Conservation (phyloP, 2,329 filamentous ascomycete genomes). For the Paraconiothyrium brasiliense region DNA sequence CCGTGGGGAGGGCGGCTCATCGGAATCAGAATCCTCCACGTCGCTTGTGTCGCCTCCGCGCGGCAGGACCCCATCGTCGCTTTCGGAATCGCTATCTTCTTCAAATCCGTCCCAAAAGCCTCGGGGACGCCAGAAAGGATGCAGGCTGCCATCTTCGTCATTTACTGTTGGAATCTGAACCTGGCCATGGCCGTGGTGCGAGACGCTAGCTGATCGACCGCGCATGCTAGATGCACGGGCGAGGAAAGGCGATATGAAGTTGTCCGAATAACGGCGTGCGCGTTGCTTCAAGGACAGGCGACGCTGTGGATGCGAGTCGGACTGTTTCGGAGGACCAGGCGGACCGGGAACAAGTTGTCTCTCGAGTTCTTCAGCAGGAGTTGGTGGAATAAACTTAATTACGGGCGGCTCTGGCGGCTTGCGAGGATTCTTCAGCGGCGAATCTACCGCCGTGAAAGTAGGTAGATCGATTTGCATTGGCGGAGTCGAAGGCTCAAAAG, state of each 20-base stretch:
- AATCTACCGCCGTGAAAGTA: constrained; percentile 56
- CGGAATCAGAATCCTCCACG: constrained; percentile 37
- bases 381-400: constrained; percentile 65
- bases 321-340: constrained; percentile 40
- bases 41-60: constrained; percentile 58
- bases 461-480: constrained; percentile 41
- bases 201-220: constrained; percentile 33
- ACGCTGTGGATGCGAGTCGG: constrained; percentile 47
- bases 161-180: constrained; percentile 41
- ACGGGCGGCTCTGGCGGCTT: constrained; percentile 65
- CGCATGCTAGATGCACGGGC: constrained; percentile 38
- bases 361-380: constrained; percentile 59
- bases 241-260: constrained; percentile 54
- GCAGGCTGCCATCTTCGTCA: constrained; percentile 58
- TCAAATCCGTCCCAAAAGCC: constrained; percentile 69
- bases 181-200: constrained; percentile 30
- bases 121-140: constrained; percentile 71
- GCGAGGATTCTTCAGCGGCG: constrained; percentile 67
- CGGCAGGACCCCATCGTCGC: constrained; percentile 51
- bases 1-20: constrained; percentile 26
- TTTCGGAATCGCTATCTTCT: constrained; percentile 52
- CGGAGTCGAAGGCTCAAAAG: constrained; percentile 48
- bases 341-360: constrained; percentile 41
- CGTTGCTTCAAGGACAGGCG: constrained; percentile 54
- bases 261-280: constrained; percentile 58